Base-by-base conservation (phyloP, 768 basidiomycete genomes). In the Calvatia gigantea region DNA sequence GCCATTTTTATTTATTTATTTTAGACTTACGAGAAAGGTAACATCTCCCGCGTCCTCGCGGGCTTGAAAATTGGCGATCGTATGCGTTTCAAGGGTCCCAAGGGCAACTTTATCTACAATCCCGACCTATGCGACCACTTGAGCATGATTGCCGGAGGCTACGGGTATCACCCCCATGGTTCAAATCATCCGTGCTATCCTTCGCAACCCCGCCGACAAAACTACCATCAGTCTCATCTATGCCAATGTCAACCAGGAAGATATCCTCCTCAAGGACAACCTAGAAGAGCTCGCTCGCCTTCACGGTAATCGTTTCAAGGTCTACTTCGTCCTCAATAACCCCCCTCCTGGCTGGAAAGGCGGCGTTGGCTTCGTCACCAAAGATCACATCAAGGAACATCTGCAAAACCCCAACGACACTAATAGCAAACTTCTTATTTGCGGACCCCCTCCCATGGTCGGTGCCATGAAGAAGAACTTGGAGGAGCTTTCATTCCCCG, bases 121-220 rank as follows among this genome's bases (percentile, higher is more conserved):
- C 82, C 89, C 2, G 76, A 78, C 48, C 76, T 94, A 42, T 81
- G 87, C n/a, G 75, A 77, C 61, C 85, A 89, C 64, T 74, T 99
- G 55, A 89, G 92, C 66, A 95, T 99, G 95, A 97, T 99, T 64
- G 94, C 95, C 14, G 97, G 97, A 45, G 97, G 97, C n/a, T 33
- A 98, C 97, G 2, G 97, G 97, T 54, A 96, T 99, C 70, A 96
- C 97, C 0, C 97, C 97, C 65, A 98, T 98, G 96, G 86, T 97
- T 64, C 96, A 99, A 69, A 91, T 99, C 77, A 89, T 98, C 72
- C 88, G 90, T 59, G 91, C 95, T n/a, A 84, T 87, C 11, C 82
- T 98, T 68, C 87, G 89, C 71, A 93, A 94, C 70, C 85, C 91
- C n/a, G 68, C 73, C 41, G 97, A 99, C 79, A 75, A 67, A 59